These are phyloP conservation scores for Trichosporon sp. DNA, from an alignment of 1,284 basidiomycete species.

Conservation along the genomic window DNA sequence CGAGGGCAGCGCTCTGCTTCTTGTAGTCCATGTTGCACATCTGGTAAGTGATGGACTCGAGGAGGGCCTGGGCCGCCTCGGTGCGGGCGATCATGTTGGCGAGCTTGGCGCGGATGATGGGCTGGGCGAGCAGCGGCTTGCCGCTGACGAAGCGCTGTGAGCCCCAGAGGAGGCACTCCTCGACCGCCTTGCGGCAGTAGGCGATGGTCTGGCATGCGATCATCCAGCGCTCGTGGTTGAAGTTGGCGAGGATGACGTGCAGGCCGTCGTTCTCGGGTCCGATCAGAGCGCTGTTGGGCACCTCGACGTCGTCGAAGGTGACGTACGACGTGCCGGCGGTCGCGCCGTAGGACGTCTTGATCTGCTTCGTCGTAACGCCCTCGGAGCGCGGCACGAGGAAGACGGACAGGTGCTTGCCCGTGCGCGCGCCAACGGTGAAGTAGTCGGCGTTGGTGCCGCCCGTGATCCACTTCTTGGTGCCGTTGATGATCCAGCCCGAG, in stretches of 20 bases:
- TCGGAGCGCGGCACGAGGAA: conserved; percentile 71
- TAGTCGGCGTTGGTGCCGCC: conserved; percentile 59
- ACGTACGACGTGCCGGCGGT: conserved; percentile 77
- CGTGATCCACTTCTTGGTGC: conserved; percentile 90
- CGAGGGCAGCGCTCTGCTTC: conserved; percentile 57
- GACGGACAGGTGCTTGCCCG: conserved; percentile 74
- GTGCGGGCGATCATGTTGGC: conserved; percentile 78
- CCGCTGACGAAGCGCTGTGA: conserved; percentile 75
- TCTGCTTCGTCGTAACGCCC: conserved; percentile 75
- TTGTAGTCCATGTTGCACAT: conserved; percentile 77
- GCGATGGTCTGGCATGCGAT: conserved; percentile 15
- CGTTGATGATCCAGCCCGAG: conserved; percentile 66
- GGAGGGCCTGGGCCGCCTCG: conserved; percentile 78
- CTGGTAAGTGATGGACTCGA: conserved; percentile 83
- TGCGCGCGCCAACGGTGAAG: conserved; percentile 34
- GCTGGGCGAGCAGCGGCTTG: conserved; percentile 72
- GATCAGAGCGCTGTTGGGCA: conserved; percentile 76
- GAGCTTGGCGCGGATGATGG: conserved; percentile 64
- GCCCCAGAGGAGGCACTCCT: conserved; percentile 57
- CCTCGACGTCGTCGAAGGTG: conserved; percentile 80
- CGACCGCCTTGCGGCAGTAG: conserved; percentile 28
- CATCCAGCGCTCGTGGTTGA: conserved; percentile 32
- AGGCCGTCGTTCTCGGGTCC: conserved; percentile 78
- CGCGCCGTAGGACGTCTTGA: conserved; percentile 77
- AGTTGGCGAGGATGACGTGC: conserved; percentile 60